Percentiles rank a stretch among this genome's conserved stretches.
phyloP scores from a whole-genome alignment of 345 rosid genomes.

The Citrus sp. region DNA sequence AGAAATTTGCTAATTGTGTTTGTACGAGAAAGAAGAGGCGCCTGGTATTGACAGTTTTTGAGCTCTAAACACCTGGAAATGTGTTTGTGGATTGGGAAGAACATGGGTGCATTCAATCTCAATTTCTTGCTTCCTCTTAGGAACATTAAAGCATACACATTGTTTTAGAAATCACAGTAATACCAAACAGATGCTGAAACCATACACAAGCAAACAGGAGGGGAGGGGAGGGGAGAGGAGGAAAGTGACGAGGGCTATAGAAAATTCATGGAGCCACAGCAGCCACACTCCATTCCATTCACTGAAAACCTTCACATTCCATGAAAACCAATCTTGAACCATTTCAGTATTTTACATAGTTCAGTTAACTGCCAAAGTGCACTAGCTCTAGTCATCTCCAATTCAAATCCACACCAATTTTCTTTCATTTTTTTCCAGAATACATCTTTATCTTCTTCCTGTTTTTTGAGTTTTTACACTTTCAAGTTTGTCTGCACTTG shows the following conservation, averaged over 20 bases:
- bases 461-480: conserved; percentile 2
- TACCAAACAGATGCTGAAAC: neutral
- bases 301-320: neutral
- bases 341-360: neutral
- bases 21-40: neutral
- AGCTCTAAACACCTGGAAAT: neutral
- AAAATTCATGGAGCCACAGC: neutral
- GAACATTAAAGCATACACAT: neutral
- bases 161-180: neutral
- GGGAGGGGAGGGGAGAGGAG: neutral
- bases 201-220: neutral
- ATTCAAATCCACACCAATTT: conserved; percentile 8
- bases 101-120: no score
- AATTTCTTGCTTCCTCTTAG: no score
- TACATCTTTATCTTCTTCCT: neutral
- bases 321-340: neutral
- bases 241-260: neutral
- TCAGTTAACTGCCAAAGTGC: neutral
- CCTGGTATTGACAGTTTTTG: neutral
- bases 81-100: neutral
- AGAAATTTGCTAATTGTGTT: neutral
- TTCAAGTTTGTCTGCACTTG: conserved; percentile 11
- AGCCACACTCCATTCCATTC: neutral
- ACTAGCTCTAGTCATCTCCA: neutral
- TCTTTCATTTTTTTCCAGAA: neutral